Evolutionary conservation across 352 stramenopile genomes (phyloP), one percentile per base, ranked within the genome.

Genomic region (Phytophthora megakarya): DNA sequence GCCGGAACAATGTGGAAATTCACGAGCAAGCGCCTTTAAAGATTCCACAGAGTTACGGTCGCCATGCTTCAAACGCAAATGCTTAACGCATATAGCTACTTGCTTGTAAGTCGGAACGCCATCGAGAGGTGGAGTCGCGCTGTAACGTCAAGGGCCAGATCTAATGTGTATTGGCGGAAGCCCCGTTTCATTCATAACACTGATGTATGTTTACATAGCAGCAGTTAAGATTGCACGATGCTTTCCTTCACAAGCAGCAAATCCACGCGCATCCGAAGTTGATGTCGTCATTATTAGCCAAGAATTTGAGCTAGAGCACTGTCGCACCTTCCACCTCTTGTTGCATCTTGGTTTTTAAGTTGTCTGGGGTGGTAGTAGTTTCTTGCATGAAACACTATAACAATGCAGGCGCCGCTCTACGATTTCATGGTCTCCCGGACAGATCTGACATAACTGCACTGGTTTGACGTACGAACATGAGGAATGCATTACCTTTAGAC

Each of bases 261-360:
- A 11, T 3, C 49, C 33, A 1, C 22, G 49, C 7, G 35, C 12
- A 18, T 57, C 19, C 4, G 2, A 11, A 23, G 21, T 11, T 28
- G 8, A 0, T 18, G 10, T 57, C 2, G 32, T 3, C 49, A 57
- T 47, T 10, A 50, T 50, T 21, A 15, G 5, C 43, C 43, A 50
- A 11, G n/a, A n/a, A 5, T 10, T n/a, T 22, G 23, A 21, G 15
- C 1, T 19, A 37, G 43, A 50, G 23, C 43, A 35, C 15, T 35
- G 43, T 23, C 43, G 35, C 11, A 50, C n/a, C n/a, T 50, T 50
- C 49, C 49, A 57, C 19, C 45, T n/a, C 35, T 35, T 57, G 22
- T 12, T 12, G 38, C 21, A 37, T 46, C 2, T 38, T 21, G 15
- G 1, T 33, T 21, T 15, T 13, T 12, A 4, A n/a, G n/a, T 35